phyloP scores from a whole-genome alignment of 1,284 basidiomycete genomes.

The Ceratobasidium theobromae region DNA sequence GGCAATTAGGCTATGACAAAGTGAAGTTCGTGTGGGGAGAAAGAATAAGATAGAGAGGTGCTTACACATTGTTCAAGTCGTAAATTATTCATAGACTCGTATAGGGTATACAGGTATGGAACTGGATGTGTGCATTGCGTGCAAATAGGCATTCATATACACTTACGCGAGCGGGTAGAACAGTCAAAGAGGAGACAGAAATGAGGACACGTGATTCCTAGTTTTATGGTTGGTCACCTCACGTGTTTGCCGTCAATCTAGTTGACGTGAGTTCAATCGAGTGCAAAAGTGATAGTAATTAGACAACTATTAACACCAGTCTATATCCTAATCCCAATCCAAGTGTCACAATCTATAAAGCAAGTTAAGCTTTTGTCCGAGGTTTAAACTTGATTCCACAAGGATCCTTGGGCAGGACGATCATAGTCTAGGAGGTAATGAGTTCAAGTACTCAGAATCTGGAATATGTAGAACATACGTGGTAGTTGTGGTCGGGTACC shows the following conservation, averaged over 20 bases:
- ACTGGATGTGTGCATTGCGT: constrained; percentile 70
- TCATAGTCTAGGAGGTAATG: constrained; percentile 58
- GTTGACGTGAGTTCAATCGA: background rate
- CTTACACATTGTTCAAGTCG: constrained; percentile 77
- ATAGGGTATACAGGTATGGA: constrained; percentile 78
- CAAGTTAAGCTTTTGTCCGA: background rate
- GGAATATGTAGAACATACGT: constrained; percentile 50
- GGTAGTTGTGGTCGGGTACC: constrained; percentile 87
- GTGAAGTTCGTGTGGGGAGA: background rate
- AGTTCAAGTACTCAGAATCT: background rate
- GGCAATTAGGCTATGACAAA: constrained; percentile 56
- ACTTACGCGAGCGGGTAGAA: too few species aligned
- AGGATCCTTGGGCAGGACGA: constrained; percentile 62
- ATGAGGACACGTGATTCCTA: background rate
- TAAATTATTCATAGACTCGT: constrained; percentile 79
- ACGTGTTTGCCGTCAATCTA: too few species aligned
- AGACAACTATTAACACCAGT: background rate
- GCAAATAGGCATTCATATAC: constrained; percentile 85
- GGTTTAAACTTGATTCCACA: constrained; percentile 46
- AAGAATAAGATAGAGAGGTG: constrained; percentile 37
- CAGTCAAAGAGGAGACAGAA: background rate
- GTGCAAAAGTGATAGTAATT: background rate
- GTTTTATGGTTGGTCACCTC: too few species aligned
- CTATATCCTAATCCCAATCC: too few species aligned
- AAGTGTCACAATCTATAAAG: background rate